Conservation (phyloP, 1,284 basidiomycete genomes). For the Pseudomicrostroma phylloplanum region DNA sequence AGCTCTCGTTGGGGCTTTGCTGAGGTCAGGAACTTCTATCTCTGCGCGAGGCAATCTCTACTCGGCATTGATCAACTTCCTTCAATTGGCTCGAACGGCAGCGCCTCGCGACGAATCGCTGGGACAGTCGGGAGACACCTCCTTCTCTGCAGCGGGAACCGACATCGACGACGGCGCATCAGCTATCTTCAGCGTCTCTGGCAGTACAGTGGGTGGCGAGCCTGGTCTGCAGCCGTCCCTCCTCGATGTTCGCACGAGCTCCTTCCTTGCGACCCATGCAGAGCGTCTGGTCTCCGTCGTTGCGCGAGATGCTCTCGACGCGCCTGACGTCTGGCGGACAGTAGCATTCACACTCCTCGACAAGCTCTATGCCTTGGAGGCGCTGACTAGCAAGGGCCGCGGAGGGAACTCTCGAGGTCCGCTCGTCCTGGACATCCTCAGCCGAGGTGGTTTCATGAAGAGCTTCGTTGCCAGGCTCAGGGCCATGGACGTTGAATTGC, state of each 20-base stretch:
- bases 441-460: conserved; percentile 70
- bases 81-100: conserved; percentile 59
- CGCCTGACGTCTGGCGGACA: conserved; percentile 92
- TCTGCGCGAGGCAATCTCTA: conserved; percentile 95
- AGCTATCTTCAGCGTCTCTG: conserved; percentile 17
- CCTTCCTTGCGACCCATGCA: conserved; percentile 57
- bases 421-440: conserved; percentile 61
- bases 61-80: conserved; percentile 77
- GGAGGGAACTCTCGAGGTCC: conserved; percentile 18
- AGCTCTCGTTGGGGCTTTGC: conserved; percentile 68
- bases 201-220: conserved; percentile 18
- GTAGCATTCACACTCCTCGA: conserved; percentile 81
- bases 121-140: conserved; percentile 10
- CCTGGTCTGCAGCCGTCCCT: conserved; percentile 35
- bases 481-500: conserved; percentile 72
- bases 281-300: conserved; percentile 74
- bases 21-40: conserved; percentile 73
- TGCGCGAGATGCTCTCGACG: conserved; percentile 84
- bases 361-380: conserved; percentile 58
- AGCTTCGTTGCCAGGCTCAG: conserved; percentile 78
- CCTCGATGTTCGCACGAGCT: conserved; percentile 60
- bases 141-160: conserved; percentile 21
- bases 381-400: conserved; percentile 11
- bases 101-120: not conserved
- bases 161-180: conserved; percentile 30